Evolutionary conservation across 1,284 basidiomycete species (phyloP).

Genomic region (Boletus austroedulis): DNA sequence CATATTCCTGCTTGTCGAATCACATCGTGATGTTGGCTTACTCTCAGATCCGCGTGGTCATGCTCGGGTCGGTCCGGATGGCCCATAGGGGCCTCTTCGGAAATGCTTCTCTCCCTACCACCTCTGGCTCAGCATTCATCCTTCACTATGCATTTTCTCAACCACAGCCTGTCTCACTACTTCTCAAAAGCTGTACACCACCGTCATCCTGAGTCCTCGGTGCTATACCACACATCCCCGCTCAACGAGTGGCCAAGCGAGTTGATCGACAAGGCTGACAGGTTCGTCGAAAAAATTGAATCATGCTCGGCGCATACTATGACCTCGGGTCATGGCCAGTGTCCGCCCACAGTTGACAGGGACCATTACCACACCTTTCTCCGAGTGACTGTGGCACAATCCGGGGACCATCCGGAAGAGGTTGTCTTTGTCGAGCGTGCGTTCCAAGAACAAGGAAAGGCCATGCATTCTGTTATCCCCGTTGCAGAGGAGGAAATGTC

Average conservation of each 20-base stretch:
- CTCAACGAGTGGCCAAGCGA: conserved; percentile 11
- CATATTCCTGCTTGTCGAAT: too few species aligned
- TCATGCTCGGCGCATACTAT: conserved; percentile 6
- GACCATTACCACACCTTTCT: conserved; percentile 8
- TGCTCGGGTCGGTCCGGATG: too few species aligned
- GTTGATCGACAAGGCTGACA: conserved; percentile 1
- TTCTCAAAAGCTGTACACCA: conserved; percentile 8
- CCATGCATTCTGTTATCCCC: conserved; percentile 8
- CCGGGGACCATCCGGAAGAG: not conserved
- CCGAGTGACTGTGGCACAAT: conserved; percentile 1
- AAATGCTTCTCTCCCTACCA: too few species aligned
- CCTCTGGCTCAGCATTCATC: too few species aligned
- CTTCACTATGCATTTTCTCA: not conserved
- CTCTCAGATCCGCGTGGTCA: too few species aligned
- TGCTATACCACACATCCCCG: conserved; percentile 6
- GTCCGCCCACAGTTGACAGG: not conserved
- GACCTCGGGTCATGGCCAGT: not conserved
- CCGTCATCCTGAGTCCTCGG: not conserved
- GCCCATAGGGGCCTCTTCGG: too few species aligned
- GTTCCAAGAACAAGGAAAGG: not conserved
- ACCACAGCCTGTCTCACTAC: not conserved
- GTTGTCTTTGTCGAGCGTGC: conserved; percentile 10
- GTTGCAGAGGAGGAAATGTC: not conserved
- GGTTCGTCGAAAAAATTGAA: conserved; percentile 8
- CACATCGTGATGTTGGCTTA: too few species aligned